Evolutionary conservation across 306 rosid genomes (phyloP), one percentile per base, ranked within the genome.

Genomic region (Nissolia schottii): DNA sequence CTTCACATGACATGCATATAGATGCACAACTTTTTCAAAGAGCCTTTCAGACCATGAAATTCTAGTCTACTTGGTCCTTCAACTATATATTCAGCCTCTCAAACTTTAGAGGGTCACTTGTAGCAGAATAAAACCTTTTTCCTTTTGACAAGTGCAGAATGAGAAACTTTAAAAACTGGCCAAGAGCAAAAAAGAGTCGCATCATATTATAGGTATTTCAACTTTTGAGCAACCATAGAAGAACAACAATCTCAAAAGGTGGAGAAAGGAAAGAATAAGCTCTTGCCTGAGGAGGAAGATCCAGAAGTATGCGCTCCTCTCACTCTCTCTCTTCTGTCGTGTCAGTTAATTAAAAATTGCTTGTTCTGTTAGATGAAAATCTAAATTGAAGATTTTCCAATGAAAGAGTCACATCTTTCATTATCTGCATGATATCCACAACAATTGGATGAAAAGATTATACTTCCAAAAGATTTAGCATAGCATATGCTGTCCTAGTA

Each of bases 241-340:
- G 62, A 67, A 81, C 65, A 75, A 25, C 75, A 56, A 68, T 64
- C 49, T 72, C 24, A 37, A 64, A 64, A 64, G 37, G 55, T 45
- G 74, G n/a, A 34, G 13, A 24, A 63, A 34, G 45, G 27, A 49
- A 46, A 49, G 41, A 80, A 55, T 70, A 37, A 76, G 67, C 67
- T n/a, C n/a, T n/a, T 76, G 40, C n/a, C 5, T 29, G 31, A 37
- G 54, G 60, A 65, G 81, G 71, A 81, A 81, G 81, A 65, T 76
- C 75, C 75, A 19, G 58, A 69, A 25, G 77, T 45, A 56, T 81
- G 84, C 70, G 64, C 79, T 71, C 56, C 45, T 32, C 45, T 34
- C 1, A 16, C 54, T 63, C 29, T 50, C 65, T 50, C 31, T 49
- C 18, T 32, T 2, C 55, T 19, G 57, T 70, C 51, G 18, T 60